Conservation (phyloP, 2,329 filamentous ascomycete species). For the Diaporthe sp. region DNA sequence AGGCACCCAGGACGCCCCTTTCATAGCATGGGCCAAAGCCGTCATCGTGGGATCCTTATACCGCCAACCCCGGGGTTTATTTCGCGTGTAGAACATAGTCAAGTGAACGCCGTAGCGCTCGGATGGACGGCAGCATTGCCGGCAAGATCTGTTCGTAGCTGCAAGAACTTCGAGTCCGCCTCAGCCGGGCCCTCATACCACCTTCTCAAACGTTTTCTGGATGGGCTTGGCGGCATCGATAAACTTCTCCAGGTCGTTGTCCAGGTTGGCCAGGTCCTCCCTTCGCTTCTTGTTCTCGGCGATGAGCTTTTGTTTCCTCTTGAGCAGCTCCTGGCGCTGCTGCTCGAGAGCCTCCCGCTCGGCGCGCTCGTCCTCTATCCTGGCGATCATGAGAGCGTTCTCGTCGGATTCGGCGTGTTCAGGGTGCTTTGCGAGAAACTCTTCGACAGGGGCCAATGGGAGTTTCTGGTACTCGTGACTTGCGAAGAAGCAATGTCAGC, state of each 20-base stretch:
- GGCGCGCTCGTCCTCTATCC: constrained; percentile 90
- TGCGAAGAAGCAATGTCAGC: constrained; percentile 17
- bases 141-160: not conserved
- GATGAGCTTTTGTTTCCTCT: constrained; percentile 73
- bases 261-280: constrained; percentile 90
- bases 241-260: constrained; percentile 93
- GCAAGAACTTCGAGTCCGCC: not conserved
- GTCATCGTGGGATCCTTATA: too few species aligned
- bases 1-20: not conserved
- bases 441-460: constrained; percentile 85
- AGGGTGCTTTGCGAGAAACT: constrained; percentile 83
- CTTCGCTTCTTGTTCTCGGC: constrained; percentile 90
- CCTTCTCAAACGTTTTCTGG: constrained; percentile 87
- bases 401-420: constrained; percentile 81
- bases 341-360: constrained; percentile 90
- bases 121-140: not conserved
- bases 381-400: constrained; percentile 87
- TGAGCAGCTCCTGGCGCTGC: constrained; percentile 82
- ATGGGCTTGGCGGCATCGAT: constrained; percentile 94
- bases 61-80: not conserved
- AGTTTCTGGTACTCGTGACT: constrained; percentile 91
- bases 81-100: too few species aligned
- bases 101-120: not conserved
- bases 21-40: too few species aligned
- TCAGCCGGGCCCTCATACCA: constrained; percentile 56